phyloP scores from a whole-genome alignment of 1,284 basidiomycete genomes.

The Cystobasidium pallidum region DNA sequence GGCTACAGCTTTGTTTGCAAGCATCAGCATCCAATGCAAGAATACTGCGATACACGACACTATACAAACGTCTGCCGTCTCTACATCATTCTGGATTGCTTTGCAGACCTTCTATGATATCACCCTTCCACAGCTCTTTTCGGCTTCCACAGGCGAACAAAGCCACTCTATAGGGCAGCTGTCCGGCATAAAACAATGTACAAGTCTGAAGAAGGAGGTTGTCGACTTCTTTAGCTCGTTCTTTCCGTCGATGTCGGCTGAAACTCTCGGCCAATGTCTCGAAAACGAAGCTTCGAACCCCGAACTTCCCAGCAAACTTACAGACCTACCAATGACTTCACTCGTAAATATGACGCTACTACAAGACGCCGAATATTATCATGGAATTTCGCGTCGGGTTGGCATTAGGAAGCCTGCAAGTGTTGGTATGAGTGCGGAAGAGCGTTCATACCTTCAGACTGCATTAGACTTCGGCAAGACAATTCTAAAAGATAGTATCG shows the following conservation, averaged over 20 bases:
- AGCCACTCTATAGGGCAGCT: not conserved
- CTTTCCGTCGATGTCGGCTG: not conserved
- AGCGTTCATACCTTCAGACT: slow-evolving; percentile 15
- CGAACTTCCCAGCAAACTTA: slow-evolving; percentile 9
- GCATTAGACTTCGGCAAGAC: slow-evolving; percentile 23
- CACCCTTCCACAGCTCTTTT: slow-evolving; percentile 5
- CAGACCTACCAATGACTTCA: slow-evolving; percentile 24
- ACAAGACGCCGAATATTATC: slow-evolving; percentile 31
- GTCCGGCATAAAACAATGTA: not conserved
- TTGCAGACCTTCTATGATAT: slow-evolving; percentile 33
- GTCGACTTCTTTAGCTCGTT: slow-evolving; percentile 9
- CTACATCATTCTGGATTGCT: slow-evolving; percentile 21
- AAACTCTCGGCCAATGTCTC: slow-evolving; percentile 4
- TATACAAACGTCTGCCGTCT: not conserved
- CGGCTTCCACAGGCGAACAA: not conserved
- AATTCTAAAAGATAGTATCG: not conserved
- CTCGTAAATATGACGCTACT: slow-evolving; percentile 32
- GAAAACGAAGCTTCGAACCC: slow-evolving; percentile 31
- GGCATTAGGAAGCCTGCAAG: slow-evolving; percentile 3
- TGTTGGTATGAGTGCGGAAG: not conserved
- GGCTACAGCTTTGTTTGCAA: not conserved
- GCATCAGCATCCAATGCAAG: not conserved
- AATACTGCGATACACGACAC: not conserved
- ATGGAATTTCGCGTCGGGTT: slow-evolving; percentile 12
- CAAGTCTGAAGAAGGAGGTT: slow-evolving; percentile 7